Base-by-base conservation (phyloP, 352 stramenopile genomes). In the Globisporangium mamillatum region DNA sequence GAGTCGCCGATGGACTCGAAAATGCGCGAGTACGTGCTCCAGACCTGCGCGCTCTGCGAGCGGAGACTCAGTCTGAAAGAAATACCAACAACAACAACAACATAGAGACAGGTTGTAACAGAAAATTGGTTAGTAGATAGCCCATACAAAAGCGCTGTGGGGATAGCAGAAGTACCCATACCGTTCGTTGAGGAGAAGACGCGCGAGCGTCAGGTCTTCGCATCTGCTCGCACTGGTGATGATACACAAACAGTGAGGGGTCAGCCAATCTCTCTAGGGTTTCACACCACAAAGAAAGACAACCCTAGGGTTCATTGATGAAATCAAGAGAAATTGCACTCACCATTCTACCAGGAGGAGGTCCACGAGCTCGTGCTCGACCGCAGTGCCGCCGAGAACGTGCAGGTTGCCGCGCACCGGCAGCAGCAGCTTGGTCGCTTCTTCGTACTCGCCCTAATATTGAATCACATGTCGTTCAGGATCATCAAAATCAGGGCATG, bases 141-240 rank as follows among this genome's bases (percentile, higher is more conserved):
- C 25, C 1, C 20, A 46, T 22, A 22, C 20, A 29, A 38, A 22
- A 32, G 24, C 14, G 8, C 12, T 46, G 27, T 25, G 7, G 25
- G 8, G 9, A 1, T 22, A 38, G 20, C 7, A 52, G 16, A 52
- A 52, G 10, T 5, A 22, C 18, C 7, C 48, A 9, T 71, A 90
- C 84, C 85, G 74, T 76, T 96, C 88, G 67, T 92, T 94, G 24
- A 96, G 76, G n/a, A 96, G 72, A 44, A 94, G 78, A 32, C 91
- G 86, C 10, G 86, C 88, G 12, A 96, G 73, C 53, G 76, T 71
- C 63, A 93, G 72, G 55, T 93, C 78, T 27, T 85, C 74, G 62
- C 84, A 88, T 54, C 84, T 83, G 50, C 82, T 92, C 44, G 87
- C 81, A 71, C 87, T 95, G 41, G 27, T 24, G 46, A 48, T 27